Evolutionary conservation across 1,139 yeast species (phyloP).

Genomic region (Dujonia santamariae): DNA sequence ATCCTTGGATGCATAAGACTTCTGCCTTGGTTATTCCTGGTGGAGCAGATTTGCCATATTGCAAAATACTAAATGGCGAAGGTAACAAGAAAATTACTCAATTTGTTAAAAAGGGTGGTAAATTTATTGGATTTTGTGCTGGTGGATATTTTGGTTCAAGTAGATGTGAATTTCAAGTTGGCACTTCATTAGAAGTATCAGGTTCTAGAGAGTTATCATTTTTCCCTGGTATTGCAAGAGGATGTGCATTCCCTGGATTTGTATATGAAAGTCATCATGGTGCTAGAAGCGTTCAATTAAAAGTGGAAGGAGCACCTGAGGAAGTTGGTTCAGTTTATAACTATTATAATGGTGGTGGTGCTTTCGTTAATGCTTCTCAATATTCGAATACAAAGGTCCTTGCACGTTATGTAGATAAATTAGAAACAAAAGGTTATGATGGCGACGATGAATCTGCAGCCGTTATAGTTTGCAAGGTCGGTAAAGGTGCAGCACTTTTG

Average conservation of each 20-base stretch:
- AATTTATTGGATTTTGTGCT: slow-evolving; percentile 87
- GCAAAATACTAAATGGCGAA: slow-evolving; percentile 64
- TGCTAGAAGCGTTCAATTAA: slow-evolving; percentile 55
- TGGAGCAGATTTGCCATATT: slow-evolving; percentile 91
- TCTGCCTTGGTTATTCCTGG: slow-evolving; percentile 87
- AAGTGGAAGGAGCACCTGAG: slow-evolving; percentile 22
- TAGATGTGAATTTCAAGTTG: slow-evolving; percentile 80
- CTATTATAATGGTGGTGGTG: slow-evolving; percentile 87
- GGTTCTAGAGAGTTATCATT: slow-evolving; percentile 81
- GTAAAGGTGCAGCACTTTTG: slow-evolving; percentile 74
- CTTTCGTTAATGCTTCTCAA: slow-evolving; percentile 71
- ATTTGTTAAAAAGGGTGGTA: slow-evolving; percentile 78
- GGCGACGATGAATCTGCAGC: slow-evolving; percentile 57
- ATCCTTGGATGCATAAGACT: slow-evolving; percentile 88
- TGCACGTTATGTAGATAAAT: slow-evolving; percentile 56
- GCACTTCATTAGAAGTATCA: slow-evolving; percentile 73
- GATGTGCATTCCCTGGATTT: slow-evolving; percentile 81
- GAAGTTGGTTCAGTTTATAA: slow-evolving; percentile 18
- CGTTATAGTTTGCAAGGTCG: slow-evolving; percentile 62
- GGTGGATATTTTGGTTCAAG: slow-evolving; percentile 88
- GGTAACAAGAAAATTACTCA: slow-evolving; percentile 60
- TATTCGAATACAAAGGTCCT: slow-evolving; percentile 62
- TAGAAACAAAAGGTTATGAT: slow-evolving; percentile 36
- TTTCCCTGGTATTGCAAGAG: slow-evolving; percentile 80
- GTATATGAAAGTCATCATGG: slow-evolving; percentile 75